Base-by-base conservation (phyloP, 2,329 filamentous ascomycete species). In the Pseudogymnoascus sp. region DNA sequence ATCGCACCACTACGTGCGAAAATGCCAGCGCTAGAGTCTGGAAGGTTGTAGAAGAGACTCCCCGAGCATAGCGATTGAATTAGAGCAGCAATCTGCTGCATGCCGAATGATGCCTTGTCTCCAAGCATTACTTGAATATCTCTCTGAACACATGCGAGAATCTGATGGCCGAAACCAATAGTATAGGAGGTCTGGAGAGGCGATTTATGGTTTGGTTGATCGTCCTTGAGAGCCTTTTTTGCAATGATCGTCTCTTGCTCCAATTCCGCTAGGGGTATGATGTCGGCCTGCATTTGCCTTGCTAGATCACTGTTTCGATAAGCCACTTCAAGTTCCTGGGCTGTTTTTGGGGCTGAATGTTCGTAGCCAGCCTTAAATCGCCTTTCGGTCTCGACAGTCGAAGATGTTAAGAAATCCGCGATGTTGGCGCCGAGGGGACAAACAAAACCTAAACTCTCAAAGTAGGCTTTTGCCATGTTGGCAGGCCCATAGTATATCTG, bases 351-450 rank as follows among this genome's bases (percentile, higher is more conserved):
- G 61, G 80, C 81, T 0, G 67, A 71, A 58, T 72, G 65, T 60
- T 78, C 73, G 58, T 71, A 72, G 0, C 74, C 78, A 0, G 72
- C 63, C 1, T 68, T 79, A 70, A 91, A 85, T 28, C 81, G 79
- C 58, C 90, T 82, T 71, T 92, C 89, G 0, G 84, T 85, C 0
- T 87, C 62, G 80, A 86, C 84, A 0, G 84, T 87, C 12, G 86
- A 80, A 68, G 85, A 84, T 1, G 86, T 89, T 22, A 89, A 71
- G 72, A 78, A 90, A 68, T 90, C 87, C 4, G 81, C 85, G 0
- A 86, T 77, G 66, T 87, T 90, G 35, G 85, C 82, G 5, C 84
- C 82, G 5, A 84, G 79, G 0, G 78, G 77, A 67, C 83, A 89
- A 25, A 84, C 68, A 68, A 90, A 89, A 0, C 87, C 87, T 1